Evolutionary conservation across 2,329 filamentous ascomycete genomes (phyloP).

Genomic region (Phialemoniopsis sp.): DNA sequence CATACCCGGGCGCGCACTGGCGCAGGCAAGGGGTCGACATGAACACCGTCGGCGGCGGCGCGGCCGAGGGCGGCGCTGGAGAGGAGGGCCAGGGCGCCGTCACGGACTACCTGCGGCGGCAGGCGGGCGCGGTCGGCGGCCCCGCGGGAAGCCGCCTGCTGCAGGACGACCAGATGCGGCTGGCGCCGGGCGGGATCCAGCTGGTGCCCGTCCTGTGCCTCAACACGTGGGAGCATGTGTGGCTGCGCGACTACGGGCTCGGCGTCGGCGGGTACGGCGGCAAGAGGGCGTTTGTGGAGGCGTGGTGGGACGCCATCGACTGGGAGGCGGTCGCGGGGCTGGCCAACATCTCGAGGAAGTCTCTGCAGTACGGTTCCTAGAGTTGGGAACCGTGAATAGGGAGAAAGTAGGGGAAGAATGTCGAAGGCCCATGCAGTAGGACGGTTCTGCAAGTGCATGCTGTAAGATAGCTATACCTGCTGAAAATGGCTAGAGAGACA

Average conservation of each 20-base stretch:
- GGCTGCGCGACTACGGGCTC: conserved; percentile 74
- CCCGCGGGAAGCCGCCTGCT: conserved; percentile 6
- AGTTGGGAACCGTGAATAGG: no score
- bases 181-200: conserved; percentile 63
- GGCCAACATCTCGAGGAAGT: conserved; percentile 19
- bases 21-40: conserved; percentile 66
- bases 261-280: conserved; percentile 56
- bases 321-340: conserved; percentile 67
- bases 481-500: no score
- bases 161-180: conserved; percentile 22
- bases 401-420: no score
- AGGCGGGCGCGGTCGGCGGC: conserved; percentile 17
- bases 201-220: conserved; percentile 80
- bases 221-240: conserved; percentile 96
- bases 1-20: conserved; percentile 81
- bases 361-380: no score
- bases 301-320: conserved; percentile 86
- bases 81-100: conserved; percentile 12
- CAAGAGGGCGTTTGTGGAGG: conserved; percentile 70
- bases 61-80: conserved; percentile 23
- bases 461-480: no score
- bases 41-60: conserved; percentile 52
- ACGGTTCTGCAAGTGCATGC: no score
- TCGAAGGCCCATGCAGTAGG: no score
- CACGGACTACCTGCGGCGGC: conserved; percentile 33